Base-by-base conservation (phyloP, 306 rosid genomes). In the Castanospermum australe region DNA sequence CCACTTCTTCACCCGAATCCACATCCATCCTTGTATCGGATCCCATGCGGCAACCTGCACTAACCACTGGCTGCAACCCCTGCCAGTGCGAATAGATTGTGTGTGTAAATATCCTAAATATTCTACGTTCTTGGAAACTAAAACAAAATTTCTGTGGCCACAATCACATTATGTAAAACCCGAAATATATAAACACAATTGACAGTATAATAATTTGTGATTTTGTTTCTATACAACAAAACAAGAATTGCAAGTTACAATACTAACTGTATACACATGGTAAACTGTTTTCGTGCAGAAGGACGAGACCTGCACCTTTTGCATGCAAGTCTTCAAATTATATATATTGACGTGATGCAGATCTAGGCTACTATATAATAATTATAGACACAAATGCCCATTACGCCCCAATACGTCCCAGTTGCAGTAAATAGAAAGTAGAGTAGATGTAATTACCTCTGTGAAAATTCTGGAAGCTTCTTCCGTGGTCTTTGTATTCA, bases 381-480 rank as follows among this genome's bases (percentile, higher is more conserved):
- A 39, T 9, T 39, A 39, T 8, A 11, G 6, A 1, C 13, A 13
- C 25, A 47, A 48, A 21, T 68, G 25, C 74, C 52, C 36, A 25
- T 24, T 38, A 42, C 12, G 2, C 48, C 48, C 10, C 11, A 42
- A 38, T 47, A 22, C 67, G 2, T 36, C 24, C 36, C 30, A 63
- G 32, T 1, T 60, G 3, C 0, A 25, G 15, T n/a, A 21, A 8
- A 68, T 22, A 39, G n/a, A n/a, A 52, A 7, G 41, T n/a, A n/a
- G 47, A 45, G 22, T 9, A 36, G 41, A 18, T 50, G 41, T 10
- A 6, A 20, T 30, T 79, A 92, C 96, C 96, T 93, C 61, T 0
- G 90, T 91, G 90, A 93, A 93, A 71, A 89, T 89, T 63, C 75
- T 77, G 35, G 87, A 69, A 10, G 98, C 98, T 81, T 93, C 94